Conservation (phyloP, 129 eudicot genomes). For the Dittrichia graveolens region DNA sequence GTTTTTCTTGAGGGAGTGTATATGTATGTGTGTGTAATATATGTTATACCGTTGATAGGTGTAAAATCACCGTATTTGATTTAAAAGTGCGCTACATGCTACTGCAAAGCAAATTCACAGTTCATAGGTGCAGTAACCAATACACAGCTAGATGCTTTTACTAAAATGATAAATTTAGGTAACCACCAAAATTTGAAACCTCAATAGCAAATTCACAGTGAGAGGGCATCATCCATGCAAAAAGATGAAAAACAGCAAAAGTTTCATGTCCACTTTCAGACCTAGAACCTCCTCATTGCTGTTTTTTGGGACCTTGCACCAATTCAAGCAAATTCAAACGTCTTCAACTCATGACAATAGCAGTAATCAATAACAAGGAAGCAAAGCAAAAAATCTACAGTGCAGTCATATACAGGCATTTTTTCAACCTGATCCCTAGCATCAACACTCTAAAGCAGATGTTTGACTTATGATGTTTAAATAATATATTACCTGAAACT, state of each 20-base stretch:
- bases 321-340: not conserved
- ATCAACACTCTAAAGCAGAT: constrained; percentile 16
- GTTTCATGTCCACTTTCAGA: constrained; percentile 11
- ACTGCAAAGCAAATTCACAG: too few relatives aligned
- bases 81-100: too few relatives aligned
- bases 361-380: constrained; percentile 8
- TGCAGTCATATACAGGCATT: not conserved
- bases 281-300: constrained; percentile 28
- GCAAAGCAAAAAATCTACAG: not conserved
- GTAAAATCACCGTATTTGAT: too few relatives aligned
- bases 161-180: not conserved
- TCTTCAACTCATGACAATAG: constrained; percentile 14
- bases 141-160: not conserved
- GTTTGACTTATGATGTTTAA: constrained; percentile 10
- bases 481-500: constrained; percentile 35
- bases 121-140: too few relatives aligned
- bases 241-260: not conserved
- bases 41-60: not conserved
- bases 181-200: not conserved
- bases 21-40: not conserved
- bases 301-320: constrained; percentile 21
- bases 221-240: not conserved
- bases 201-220: not conserved
- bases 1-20: not conserved
- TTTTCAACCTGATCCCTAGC: constrained; percentile 13